phyloP scores from a whole-genome alignment of 148 eudicot genomes.

The Salicornia ramosissima region DNA sequence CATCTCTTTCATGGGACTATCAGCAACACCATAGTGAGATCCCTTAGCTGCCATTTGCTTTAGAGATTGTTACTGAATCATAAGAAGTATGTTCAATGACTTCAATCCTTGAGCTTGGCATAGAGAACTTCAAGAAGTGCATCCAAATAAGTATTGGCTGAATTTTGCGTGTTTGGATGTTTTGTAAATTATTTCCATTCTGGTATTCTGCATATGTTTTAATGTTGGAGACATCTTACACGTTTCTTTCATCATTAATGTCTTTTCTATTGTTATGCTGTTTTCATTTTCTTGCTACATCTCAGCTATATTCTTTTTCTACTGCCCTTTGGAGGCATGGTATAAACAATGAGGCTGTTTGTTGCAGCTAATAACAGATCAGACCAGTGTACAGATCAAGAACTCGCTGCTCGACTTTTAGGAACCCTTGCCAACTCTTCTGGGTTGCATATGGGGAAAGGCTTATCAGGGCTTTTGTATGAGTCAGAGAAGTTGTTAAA shows the following conservation, averaged over 20 bases:
- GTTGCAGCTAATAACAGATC: slow-evolving; percentile 54
- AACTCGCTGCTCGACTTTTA: slow-evolving; percentile 56
- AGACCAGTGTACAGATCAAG: slow-evolving; percentile 50
- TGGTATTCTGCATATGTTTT: too few species aligned
- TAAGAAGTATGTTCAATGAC: not conserved
- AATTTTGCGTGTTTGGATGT: not conserved
- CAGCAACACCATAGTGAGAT: not conserved
- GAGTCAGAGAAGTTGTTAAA: slow-evolving; percentile 49
- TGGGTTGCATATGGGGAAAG: slow-evolving; percentile 35
- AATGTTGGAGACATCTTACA: not conserved
- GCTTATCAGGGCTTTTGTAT: slow-evolving; percentile 35
- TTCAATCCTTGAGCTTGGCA: not conserved
- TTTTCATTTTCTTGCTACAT: not conserved
- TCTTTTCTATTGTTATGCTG: not conserved
- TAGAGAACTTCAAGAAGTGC: not conserved
- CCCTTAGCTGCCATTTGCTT: not conserved
- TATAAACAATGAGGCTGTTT: not conserved
- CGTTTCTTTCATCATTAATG: not conserved
- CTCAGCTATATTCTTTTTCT: not conserved
- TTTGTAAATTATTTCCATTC: not conserved
- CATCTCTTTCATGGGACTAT: not conserved
- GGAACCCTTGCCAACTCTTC: slow-evolving; percentile 57
- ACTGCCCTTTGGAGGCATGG: not conserved
- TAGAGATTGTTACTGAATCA: not conserved
- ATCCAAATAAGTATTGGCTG: not conserved